Base-by-base conservation (phyloP, 164 flowering plant genomes). In the Magnolia kwangsiensis region DNA sequence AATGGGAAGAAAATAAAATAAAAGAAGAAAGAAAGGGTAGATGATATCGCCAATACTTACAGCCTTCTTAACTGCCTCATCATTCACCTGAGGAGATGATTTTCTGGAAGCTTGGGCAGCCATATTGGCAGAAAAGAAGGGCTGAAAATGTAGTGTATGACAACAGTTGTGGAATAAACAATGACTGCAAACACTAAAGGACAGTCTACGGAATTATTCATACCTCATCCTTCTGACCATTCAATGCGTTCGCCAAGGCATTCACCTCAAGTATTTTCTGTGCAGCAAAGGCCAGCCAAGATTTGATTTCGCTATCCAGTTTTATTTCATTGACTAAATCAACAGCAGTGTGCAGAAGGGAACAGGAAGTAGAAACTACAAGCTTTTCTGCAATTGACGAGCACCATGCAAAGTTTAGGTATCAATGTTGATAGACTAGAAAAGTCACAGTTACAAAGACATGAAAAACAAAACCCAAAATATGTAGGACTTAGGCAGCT, bases 261-360 rank as follows among this genome's bases (percentile, higher is more conserved):
- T 87, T 85, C 14, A 90, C 93, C 82, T 90, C 92, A 76, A 89
- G 86, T 7, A 90, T 68, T 69, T 90, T 90, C 77, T 90, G 94
- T 19, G 92, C 90, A 27, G 94, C 91, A 83, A 90, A 90, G 50
- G 94, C 92, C 67, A 91, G 83, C 96, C 96, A 91, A 59, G 94
- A 89, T 77, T 89, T 91, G 73, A 91, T 80, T 74, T 91, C 96
- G 20, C 72, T 10, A 74, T 91, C 96, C 58, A 91, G 75, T 83
- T 89, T 90, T n/a, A 90, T 83, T 84, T 91, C 94, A 72, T 90
- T 90, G 9, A 86, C 84, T 9, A 88, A 81, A 81, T 91, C 96
- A 81, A 91, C 94, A 50, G 96, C 91, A 70, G 94, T 91, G 87
- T 91, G 96, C 71, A 89, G 89, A 66, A 91, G 96, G 5, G 96